phyloP scores from a whole-genome alignment of 306 rosid species.

The Dryas alaskensis region DNA sequence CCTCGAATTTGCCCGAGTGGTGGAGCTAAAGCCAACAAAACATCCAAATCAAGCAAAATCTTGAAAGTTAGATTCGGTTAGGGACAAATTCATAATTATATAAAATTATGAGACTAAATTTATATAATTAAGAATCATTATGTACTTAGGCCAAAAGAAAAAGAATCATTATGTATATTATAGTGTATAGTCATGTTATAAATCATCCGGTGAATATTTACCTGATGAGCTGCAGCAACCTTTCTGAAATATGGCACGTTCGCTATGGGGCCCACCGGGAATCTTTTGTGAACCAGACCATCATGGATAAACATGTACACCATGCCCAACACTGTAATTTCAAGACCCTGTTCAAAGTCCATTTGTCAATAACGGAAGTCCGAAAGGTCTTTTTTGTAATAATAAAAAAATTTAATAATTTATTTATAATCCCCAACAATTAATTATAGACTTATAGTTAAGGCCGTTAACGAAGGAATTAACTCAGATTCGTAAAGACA shows the following conservation, averaged over 20 bases:
- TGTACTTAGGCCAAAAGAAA: too few relatives aligned
- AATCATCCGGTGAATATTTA: constrained; percentile 17
- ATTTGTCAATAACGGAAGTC: constrained; percentile 13
- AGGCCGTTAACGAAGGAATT: constrained; percentile 30
- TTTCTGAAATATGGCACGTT: constrained; percentile 84
- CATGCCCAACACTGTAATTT: constrained; percentile 93
- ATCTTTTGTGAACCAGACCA: constrained; percentile 89
- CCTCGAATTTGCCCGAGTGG: constrained; percentile 82
- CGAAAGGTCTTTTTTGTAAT: constrained; percentile 34
- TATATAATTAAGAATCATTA: too few relatives aligned
- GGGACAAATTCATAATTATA: not conserved
- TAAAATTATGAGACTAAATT: too few relatives aligned
- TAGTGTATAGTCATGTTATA: not conserved
- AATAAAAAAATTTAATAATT: not conserved
- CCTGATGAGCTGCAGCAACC: constrained; percentile 94
- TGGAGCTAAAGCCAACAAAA: constrained; percentile 59
- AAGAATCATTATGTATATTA: too few relatives aligned
- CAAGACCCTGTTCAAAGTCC: constrained; percentile 64
- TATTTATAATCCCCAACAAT: constrained; percentile 19
- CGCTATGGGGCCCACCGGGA: constrained; percentile 98
- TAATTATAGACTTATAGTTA: constrained; percentile 30
- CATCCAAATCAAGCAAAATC: constrained; percentile 25
- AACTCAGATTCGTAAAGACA: constrained; percentile 31
- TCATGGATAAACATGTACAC: constrained; percentile 99
- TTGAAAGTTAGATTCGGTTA: constrained; percentile 22